These are phyloP conservation scores for Hanseniaspora gamundiae DNA, from an alignment of 1,139 yeast species.

Conservation along the genomic window DNA sequence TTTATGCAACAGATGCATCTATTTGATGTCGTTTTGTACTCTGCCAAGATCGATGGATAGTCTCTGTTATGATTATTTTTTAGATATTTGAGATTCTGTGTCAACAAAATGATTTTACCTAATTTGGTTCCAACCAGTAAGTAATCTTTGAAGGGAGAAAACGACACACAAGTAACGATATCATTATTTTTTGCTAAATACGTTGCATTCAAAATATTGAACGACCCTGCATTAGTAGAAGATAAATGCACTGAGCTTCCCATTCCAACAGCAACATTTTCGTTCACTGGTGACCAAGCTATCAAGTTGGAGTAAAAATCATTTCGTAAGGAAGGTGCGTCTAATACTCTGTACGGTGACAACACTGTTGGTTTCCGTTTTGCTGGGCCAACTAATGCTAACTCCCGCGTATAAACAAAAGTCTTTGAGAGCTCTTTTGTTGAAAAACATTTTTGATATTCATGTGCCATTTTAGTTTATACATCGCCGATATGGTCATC, in stretches of 20 bases:
- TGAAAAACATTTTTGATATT: not conserved
- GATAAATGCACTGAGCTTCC: constrained; percentile 48
- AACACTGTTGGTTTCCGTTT: constrained; percentile 20
- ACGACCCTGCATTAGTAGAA: constrained; percentile 34
- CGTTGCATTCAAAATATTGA: constrained; percentile 24
- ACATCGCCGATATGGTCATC: not conserved
- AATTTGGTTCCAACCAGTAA: constrained; percentile 49
- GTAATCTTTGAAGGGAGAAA: constrained; percentile 33
- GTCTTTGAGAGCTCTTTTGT: not conserved
- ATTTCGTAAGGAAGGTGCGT: constrained; percentile 65
- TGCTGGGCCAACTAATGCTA: not conserved
- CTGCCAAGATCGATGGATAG: constrained; percentile 14
- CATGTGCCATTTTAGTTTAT: not conserved
- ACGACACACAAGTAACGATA: constrained; percentile 46
- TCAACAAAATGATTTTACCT: constrained; percentile 37
- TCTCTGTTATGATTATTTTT: constrained; percentile 10
- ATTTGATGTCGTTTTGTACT: constrained; percentile 21
- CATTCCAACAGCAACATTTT: constrained; percentile 58
- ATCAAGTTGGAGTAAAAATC: constrained; percentile 74
- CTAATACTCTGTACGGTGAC: constrained; percentile 41
- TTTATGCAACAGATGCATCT: constrained; percentile 45
- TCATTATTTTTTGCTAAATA: constrained; percentile 25
- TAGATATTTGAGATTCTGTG: constrained; percentile 17
- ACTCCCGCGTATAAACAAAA: not conserved
- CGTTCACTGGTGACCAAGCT: constrained; percentile 52